Percentiles rank a stretch among this genome's conserved stretches.
Conservation (phyloP, 305 asterid species). For the Fraxinus ornus region DNA sequence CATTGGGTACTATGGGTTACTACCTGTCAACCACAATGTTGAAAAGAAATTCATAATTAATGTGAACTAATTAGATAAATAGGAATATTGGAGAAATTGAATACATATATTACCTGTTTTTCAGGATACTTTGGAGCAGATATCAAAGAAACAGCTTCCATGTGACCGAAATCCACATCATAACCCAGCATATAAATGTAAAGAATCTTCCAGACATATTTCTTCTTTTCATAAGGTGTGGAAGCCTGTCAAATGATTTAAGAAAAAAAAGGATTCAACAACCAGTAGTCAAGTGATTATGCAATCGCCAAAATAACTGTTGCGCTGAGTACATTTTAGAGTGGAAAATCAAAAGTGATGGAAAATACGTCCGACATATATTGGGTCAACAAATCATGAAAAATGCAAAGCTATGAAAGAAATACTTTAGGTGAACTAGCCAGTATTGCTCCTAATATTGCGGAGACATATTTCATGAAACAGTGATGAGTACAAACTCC, state of each 20-base stretch:
- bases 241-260: slow-evolving; percentile 53
- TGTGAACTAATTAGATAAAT: neutral
- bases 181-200: slow-evolving; percentile 98
- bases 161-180: slow-evolving; percentile 99
- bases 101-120: slow-evolving; percentile 68
- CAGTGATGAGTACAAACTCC: neutral
- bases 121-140: slow-evolving; percentile 99
- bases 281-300: slow-evolving; percentile 11
- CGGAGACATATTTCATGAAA: neutral
- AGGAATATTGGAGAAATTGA: neutral
- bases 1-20: neutral
- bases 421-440: neutral
- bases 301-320: slow-evolving; percentile 11
- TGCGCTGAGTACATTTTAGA: neutral
- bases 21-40: neutral
- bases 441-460: neutral
- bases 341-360: neutral
- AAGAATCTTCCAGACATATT: slow-evolving; percentile 99
- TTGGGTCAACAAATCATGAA: neutral
- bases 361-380: neutral
- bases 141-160: slow-evolving; percentile 98
- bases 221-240: slow-evolving; percentile 95
- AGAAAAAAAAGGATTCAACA: slow-evolving; percentile 19
- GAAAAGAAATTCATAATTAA: neutral
- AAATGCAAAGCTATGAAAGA: neutral